A percentile compares a stretch with the other conserved stretches of the same genome.
phyloP scores from a whole-genome alignment of 495 filamentous ascomycete genomes.

The Xylaria castorea region DNA sequence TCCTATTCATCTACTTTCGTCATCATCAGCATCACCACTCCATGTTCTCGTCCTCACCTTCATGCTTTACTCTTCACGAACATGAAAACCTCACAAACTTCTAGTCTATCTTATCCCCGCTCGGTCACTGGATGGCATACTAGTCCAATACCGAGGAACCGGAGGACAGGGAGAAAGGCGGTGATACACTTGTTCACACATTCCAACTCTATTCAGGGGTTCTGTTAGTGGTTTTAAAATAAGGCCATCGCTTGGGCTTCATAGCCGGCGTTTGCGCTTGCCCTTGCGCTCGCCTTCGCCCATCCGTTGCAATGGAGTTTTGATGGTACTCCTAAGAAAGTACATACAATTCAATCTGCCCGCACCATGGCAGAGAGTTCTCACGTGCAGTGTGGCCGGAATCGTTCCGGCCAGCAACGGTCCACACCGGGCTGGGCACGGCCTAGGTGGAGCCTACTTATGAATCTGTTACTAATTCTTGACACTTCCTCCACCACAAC shows the following conservation, averaged over 20 bases:
- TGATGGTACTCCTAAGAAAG: not conserved
- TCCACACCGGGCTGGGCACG: slow-evolving; percentile 31
- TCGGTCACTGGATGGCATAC: not conserved
- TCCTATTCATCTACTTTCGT: not conserved
- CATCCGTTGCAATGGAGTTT: not conserved
- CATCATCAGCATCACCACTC: not conserved
- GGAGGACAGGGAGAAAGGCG: not conserved
- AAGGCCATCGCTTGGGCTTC: not conserved
- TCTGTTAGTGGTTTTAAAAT: not conserved
- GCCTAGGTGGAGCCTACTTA: slow-evolving; percentile 25
- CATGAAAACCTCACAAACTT: not conserved
- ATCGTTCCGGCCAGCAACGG: slow-evolving; percentile 46
- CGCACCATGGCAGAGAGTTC: slow-evolving; percentile 10
- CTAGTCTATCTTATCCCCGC: not conserved
- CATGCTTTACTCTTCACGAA: not conserved
- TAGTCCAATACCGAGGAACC: not conserved
- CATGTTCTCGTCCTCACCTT: not conserved
- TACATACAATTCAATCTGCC: not conserved
- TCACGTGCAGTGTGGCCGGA: slow-evolving; percentile 44
- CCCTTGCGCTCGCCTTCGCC: not conserved
- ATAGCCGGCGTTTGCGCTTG: not conserved
- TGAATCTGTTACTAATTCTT: slow-evolving; percentile 24
- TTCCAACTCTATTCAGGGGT: not conserved
- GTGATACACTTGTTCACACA: not conserved
- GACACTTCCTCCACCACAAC: slow-evolving; percentile 26